Evolutionary conservation across 495 filamentous ascomycete genomes (phyloP).

Genomic region (Cudoniella acicularis): DNA sequence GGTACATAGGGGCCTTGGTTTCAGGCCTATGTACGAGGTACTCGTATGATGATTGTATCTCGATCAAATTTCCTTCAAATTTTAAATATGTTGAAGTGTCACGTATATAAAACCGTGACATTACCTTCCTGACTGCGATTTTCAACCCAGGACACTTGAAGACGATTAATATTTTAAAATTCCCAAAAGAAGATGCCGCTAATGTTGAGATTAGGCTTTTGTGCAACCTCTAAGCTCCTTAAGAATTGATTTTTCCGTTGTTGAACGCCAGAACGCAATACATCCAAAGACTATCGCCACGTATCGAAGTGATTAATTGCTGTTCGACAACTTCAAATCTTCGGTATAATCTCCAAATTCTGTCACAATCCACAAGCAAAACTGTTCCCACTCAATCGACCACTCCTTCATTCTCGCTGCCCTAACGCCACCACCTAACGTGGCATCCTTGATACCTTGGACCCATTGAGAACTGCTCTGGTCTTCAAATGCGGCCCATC

Average conservation of each 20-base stretch:
- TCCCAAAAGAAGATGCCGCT: neutral
- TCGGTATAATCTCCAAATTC: conserved; percentile 66
- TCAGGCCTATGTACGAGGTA: too few relatives aligned
- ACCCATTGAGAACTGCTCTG: conserved; percentile 64
- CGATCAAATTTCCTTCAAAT: too few relatives aligned
- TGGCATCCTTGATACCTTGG: conserved; percentile 65
- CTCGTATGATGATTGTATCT: too few relatives aligned
- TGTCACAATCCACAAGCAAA: conserved; percentile 84
- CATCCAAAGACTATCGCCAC: neutral
- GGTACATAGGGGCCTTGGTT: too few relatives aligned
- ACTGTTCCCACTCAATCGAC: conserved; percentile 78
- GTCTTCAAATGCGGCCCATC: conserved; percentile 87
- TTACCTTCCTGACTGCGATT: too few relatives aligned
- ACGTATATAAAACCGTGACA: too few relatives aligned
- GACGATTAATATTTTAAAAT: neutral
- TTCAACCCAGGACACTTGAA: too few relatives aligned
- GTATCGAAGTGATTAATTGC: neutral
- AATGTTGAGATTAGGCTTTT: conserved; percentile 11
- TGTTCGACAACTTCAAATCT: neutral
- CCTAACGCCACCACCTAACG: conserved; percentile 68
- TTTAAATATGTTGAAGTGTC: too few relatives aligned
- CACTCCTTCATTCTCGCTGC: conserved; percentile 72
- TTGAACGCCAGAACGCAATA: neutral
- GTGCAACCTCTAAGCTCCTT: neutral
- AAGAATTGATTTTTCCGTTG: neutral